Evolutionary conservation across 768 basidiomycete species (phyloP).

Genomic region (Kwoniella pini): DNA sequence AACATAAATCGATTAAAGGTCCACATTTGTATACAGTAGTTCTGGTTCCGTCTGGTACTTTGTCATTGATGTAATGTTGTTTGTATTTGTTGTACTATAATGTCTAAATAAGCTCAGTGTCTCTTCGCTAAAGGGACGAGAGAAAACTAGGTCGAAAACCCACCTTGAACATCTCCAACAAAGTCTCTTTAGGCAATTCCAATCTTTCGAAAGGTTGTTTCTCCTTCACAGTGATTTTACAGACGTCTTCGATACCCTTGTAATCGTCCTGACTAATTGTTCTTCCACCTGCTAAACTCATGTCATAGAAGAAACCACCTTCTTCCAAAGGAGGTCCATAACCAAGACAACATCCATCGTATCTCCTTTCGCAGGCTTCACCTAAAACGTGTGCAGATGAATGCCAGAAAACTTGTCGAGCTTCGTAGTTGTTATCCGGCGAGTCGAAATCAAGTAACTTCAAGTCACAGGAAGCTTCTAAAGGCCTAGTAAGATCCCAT

Average conservation of each 20-base stretch:
- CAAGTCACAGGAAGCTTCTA: constrained; percentile 79
- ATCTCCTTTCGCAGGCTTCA: constrained; percentile 92
- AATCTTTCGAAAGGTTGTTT: constrained; percentile 96
- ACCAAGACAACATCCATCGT: constrained; percentile 88
- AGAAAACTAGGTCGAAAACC: constrained; percentile 42
- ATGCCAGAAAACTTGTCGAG: constrained; percentile 99
- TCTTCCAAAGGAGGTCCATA: constrained; percentile 96
- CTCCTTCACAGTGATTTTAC: constrained; percentile 87
- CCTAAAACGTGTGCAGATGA: constrained; percentile 98
- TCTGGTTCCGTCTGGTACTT: constrained; percentile 92
- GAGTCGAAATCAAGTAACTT: constrained; percentile 85
- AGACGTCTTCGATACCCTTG: constrained; percentile 80
- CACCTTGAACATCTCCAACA: constrained; percentile 94
- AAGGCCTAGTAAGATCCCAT: constrained; percentile 93
- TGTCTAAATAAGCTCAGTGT: background rate
- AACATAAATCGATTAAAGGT: constrained; percentile 95
- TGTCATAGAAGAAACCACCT: constrained; percentile 96
- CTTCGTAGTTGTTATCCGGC: constrained; percentile 57
- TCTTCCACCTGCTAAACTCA: constrained; percentile 63
- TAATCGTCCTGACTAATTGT: constrained; percentile 80
- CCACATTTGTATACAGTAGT: constrained; percentile 99
- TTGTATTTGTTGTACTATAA: constrained; percentile 99
- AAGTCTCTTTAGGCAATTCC: constrained; percentile 88
- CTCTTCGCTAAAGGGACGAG: background rate
- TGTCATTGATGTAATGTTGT: constrained; percentile 88